phyloP scores from a whole-genome alignment of 768 basidiomycete species.

The Russula sp. region DNA sequence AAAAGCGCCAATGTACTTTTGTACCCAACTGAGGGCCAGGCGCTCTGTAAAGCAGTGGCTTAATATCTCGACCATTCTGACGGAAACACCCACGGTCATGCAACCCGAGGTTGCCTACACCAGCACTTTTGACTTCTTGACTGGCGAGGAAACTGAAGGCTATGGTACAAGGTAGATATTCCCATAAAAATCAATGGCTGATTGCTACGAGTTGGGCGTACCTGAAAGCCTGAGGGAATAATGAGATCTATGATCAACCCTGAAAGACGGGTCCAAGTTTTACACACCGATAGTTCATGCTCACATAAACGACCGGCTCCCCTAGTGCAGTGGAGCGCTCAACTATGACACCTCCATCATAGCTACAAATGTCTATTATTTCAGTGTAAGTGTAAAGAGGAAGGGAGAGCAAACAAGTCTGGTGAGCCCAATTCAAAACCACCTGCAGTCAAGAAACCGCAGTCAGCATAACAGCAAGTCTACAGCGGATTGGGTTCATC shows the following conservation, averaged over 20 bases:
- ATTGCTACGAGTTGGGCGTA: background rate
- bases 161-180: background rate
- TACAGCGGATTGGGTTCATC: background rate
- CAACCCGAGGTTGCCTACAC: constrained; percentile 56
- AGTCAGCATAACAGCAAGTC: background rate
- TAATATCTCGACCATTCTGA: background rate
- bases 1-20: constrained; percentile 55
- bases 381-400: no score
- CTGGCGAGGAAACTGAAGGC: constrained; percentile 49
- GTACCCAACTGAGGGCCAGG: constrained; percentile 56
- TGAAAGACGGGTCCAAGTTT: background rate
- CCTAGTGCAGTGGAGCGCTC: constrained; percentile 24
- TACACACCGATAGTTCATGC: constrained; percentile 27
- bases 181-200: background rate
- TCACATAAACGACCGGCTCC: constrained; percentile 27
- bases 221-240: constrained; percentile 5
- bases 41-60: constrained; percentile 36
- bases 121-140: constrained; percentile 46
- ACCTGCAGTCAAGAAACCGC: background rate
- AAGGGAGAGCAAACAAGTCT: background rate
- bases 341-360: constrained; percentile 20
- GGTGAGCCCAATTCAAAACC: background rate
- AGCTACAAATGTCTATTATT: background rate
- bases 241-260: background rate
- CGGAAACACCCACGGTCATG: constrained; percentile 46